Percentiles rank a stretch among this genome's conserved stretches.
Conservation (phyloP, 2,329 filamentous ascomycete genomes). For the Monosporascus ibericus region DNA sequence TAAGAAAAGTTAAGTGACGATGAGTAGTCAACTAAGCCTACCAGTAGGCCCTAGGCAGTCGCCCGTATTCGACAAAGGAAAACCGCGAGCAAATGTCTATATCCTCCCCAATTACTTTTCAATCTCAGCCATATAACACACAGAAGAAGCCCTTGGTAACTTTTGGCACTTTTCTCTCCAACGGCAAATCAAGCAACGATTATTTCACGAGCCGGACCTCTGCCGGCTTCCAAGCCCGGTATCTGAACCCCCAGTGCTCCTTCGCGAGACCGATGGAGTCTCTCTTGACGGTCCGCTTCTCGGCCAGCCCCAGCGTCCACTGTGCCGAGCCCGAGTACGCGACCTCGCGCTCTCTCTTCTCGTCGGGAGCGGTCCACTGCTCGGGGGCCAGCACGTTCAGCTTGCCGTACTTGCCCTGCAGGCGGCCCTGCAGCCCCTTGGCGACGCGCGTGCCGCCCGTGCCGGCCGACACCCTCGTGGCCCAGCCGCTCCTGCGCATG, state of each 20-base stretch:
- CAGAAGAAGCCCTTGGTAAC: too few species aligned
- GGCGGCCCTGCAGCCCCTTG: conserved; percentile 4
- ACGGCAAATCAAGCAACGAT: too few species aligned
- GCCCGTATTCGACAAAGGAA: too few species aligned
- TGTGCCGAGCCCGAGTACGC: conserved; percentile 6
- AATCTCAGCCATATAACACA: too few species aligned
- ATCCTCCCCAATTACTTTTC: too few species aligned
- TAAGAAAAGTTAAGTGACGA: too few species aligned
- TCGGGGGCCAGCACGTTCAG: conserved; percentile 9
- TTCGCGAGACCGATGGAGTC: conserved; percentile 13
- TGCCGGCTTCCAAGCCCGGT: too few species aligned
- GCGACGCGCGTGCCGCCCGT: conserved; percentile 6
- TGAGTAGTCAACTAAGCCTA: too few species aligned
- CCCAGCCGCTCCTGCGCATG: conserved; percentile 17
- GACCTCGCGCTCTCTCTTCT: conserved; percentile 13
- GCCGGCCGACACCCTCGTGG: conserved; percentile 5
- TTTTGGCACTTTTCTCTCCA: too few species aligned
- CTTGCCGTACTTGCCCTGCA: conserved; percentile 12
- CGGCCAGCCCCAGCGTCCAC: conserved; percentile 9
- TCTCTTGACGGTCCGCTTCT: conserved; percentile 10
- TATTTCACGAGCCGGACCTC: too few species aligned
- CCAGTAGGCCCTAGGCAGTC: too few species aligned
- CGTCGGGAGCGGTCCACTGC: conserved; percentile 10
- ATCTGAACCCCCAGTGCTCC: conserved; percentile 12
- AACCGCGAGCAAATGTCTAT: too few species aligned